Evolutionary conservation across 306 rosid genomes (phyloP), one percentile per base, ranked within the genome.

Genomic region (Lathyrus aphaca): DNA sequence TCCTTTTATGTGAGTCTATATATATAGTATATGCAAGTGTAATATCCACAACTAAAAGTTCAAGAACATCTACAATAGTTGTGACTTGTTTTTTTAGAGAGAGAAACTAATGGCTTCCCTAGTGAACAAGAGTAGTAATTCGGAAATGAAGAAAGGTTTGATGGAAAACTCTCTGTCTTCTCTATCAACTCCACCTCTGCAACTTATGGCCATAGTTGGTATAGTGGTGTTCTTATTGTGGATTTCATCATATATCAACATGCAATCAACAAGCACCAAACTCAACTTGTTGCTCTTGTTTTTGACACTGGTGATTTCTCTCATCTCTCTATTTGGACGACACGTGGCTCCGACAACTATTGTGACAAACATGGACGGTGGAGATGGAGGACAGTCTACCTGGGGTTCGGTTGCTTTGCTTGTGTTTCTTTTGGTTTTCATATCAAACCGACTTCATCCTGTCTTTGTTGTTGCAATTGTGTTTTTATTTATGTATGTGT

Each of bases 141-240:
- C 80, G 53, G 66, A 77, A 64, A 46, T 73, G 82, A 82, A 76
- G 54, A 77, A 51, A 56, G 83, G 82, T 15, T 78, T 87, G 87
- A 69, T 76, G 38, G 93, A 76, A 42, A 82, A 70, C 66, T 71
- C 84, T 1, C 10, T 84, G 19, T 23, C 78, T 23, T 79, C 88
- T 16, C 8, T 80, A 42, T 62, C 89, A 16, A 67, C 69, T 21
- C 89, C 86, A 15, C 91, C 89, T 54, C 23, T 59, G 23, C 86
- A 84, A 10, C 64, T 90, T 2, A 1, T 87, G 2, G 82, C 86
- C 14, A n/a, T 90, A 14, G 74, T 84, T n/a, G 80, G 81, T 45
- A 85, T 90, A 1, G 82, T 77, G 13, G 48, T 71, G 55, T 71
- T 77, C 48, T 65, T 64, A 66, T 55, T 71, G 4, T 77, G 73